phyloP scores from a whole-genome alignment of 371 early-diverging fungal genomes.

The Apophysomyces elegans region DNA sequence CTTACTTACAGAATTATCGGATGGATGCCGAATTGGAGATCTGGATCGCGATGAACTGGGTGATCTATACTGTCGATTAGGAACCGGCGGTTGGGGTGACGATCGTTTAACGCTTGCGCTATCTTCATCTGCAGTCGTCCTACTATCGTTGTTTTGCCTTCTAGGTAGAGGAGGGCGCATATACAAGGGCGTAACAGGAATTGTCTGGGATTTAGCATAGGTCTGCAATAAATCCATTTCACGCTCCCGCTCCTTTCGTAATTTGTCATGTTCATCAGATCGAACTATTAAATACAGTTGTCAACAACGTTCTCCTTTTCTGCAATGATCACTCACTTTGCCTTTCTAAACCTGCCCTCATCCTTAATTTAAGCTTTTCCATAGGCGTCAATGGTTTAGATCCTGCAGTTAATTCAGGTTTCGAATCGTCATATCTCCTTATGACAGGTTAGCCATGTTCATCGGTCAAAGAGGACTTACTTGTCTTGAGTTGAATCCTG shows the following conservation, averaged over 20 bases:
- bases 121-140: not conserved
- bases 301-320: not conserved
- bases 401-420: not conserved
- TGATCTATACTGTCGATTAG: constrained; percentile 17
- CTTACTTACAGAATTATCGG: not conserved
- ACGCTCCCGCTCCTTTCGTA: constrained; percentile 35
- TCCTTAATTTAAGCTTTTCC: constrained; percentile 53
- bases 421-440: not conserved
- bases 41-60: constrained; percentile 20
- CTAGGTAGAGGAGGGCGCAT: constrained; percentile 25
- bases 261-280: constrained; percentile 34
- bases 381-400: constrained; percentile 53
- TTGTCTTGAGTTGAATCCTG: not conserved
- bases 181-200: constrained; percentile 17
- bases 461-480: not conserved
- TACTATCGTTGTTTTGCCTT: constrained; percentile 14
- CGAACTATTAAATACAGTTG: constrained; percentile 25
- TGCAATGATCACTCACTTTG: constrained; percentile 35
- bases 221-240: constrained; percentile 34
- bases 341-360: constrained; percentile 53
- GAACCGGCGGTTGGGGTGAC: constrained; percentile 16
- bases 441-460: not conserved
- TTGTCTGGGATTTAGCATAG: constrained; percentile 23
- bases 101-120: constrained; percentile 8
- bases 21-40: constrained; percentile 4